Evolutionary conservation across 2,329 filamentous ascomycete genomes (phyloP).

Genomic region (Fusarium sp.): DNA sequence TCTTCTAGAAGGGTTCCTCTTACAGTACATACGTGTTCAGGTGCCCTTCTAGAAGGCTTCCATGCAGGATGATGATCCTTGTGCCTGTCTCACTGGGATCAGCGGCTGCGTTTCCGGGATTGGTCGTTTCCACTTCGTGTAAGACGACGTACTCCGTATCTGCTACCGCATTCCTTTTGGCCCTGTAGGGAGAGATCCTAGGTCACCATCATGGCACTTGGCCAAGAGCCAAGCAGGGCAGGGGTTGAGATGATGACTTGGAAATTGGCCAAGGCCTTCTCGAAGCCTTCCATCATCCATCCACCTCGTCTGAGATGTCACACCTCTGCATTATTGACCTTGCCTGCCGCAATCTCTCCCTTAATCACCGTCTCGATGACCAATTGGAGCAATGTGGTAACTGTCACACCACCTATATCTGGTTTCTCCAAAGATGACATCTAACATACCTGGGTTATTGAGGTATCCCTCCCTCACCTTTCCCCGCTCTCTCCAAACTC

Average conservation of each 20-base stretch:
- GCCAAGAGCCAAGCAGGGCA: neutral
- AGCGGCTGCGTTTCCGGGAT: slow-evolving; percentile 2
- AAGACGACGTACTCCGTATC: slow-evolving; percentile 11
- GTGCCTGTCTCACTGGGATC: slow-evolving; percentile 6
- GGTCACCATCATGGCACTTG: slow-evolving; percentile 8
- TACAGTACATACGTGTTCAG: neutral
- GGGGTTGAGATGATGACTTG: neutral
- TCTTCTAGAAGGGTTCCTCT: slow-evolving; percentile 18
- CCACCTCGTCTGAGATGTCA: neutral
- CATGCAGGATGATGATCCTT: slow-evolving; percentile 1
- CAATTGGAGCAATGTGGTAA: neutral
- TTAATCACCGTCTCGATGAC: neutral
- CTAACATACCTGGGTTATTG: neutral
- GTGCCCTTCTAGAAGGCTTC: slow-evolving; percentile 13
- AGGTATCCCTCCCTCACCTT: neutral
- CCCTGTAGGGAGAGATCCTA: slow-evolving; percentile 12
- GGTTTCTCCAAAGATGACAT: slow-evolving; percentile 5
- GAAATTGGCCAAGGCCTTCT: slow-evolving; percentile 5
- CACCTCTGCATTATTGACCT: neutral
- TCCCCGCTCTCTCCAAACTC: slow-evolving; percentile 7
- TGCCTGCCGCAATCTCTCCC: neutral
- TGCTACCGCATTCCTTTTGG: slow-evolving; percentile 1
- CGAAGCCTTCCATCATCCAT: neutral
- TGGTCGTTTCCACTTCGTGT: slow-evolving; percentile 4
- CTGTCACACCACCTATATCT: neutral